Conservation (phyloP, 345 rosid genomes). For the Pistacia vera region DNA sequence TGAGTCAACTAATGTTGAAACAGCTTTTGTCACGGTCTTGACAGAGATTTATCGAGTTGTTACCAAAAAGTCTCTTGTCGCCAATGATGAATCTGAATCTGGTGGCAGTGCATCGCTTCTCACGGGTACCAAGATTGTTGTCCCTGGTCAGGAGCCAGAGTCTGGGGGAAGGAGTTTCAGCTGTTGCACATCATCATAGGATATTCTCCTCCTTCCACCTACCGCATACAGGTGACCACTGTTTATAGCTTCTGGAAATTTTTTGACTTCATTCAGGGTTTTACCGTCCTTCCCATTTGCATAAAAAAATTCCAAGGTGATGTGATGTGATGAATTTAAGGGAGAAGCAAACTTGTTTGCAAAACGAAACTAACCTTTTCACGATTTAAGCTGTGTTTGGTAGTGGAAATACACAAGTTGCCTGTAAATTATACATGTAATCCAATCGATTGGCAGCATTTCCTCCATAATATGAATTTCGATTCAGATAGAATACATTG, state of each 20-base stretch:
- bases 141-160: slow-evolving; percentile 44
- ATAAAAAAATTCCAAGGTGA: too few species aligned
- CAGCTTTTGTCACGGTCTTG: slow-evolving; percentile 53
- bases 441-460: background rate
- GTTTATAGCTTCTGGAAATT: slow-evolving; percentile 17
- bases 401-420: background rate
- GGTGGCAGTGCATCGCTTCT: slow-evolving; percentile 55
- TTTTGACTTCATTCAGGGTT: background rate
- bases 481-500: slow-evolving; percentile 5
- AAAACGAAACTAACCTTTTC: background rate
- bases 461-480: background rate
- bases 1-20: slow-evolving; percentile 59
- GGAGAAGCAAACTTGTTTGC: slow-evolving; percentile 6
- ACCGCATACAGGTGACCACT: background rate
- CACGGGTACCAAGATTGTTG: slow-evolving; percentile 43
- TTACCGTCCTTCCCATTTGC: background rate
- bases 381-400: background rate
- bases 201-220: background rate
- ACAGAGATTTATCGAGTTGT: slow-evolving; percentile 58
- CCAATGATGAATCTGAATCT: slow-evolving; percentile 50
- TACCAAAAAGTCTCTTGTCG: slow-evolving; percentile 53
- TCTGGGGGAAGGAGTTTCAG: slow-evolving; percentile 23
- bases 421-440: background rate
- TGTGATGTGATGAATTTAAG: background rate
- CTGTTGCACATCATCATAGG: slow-evolving; percentile 45